Base-by-base conservation (phyloP, 371 early-diverging fungal genomes). In the Mortierella sp. region DNA sequence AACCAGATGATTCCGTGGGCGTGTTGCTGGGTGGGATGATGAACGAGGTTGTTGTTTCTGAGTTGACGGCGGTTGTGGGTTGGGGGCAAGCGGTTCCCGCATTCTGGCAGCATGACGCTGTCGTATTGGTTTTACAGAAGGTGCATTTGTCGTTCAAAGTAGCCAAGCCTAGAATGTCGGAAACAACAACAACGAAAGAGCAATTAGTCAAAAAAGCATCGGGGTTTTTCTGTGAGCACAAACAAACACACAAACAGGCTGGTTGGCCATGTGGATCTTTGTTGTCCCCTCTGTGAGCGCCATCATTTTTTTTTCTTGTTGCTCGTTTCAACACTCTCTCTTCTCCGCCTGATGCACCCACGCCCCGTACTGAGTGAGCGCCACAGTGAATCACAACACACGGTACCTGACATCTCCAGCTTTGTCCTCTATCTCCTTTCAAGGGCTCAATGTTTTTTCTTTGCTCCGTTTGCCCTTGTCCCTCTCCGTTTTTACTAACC, bases 51-150 rank as follows among this genome's bases (percentile, higher is more conserved):
- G 74, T 13, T 16, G 75, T 19, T 48, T 24, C 76, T 10, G 75
- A 3, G 34, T 19, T 37, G 59, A 44, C 44, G 5, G 50, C 46
- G 16, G 74, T 43, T 1, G 83, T 77, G 24, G 80, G 44, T 24
- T 55, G 26, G 37, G 9, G 48, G 54, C 83, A 77, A 3, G 16
- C 14, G 1, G 73, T 48, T 14, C 71, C 76, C 3, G 59, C 76
- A 64, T 76, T 69, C 9, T 69, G 43, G 40, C 83, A 83, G 73
- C 83, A 83, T 10, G 74, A 5, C 0, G 28, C 74, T 9, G 77
- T 74, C 6, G 73, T 24, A 48, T 83, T 79, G 55, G 73, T 67
- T 37, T 74, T 67, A 54, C 83, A 83, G 71, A n/a, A 83, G 0
- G 50, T 11, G 69, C 83, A 83, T 34, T 69, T 76, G 40, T 61